A percentile compares a stretch with the other conserved stretches of the same genome.
These are phyloP conservation scores for Raddia distichophylla DNA, from an alignment of 176 grass and related monocot species.

Conservation along the genomic window DNA sequence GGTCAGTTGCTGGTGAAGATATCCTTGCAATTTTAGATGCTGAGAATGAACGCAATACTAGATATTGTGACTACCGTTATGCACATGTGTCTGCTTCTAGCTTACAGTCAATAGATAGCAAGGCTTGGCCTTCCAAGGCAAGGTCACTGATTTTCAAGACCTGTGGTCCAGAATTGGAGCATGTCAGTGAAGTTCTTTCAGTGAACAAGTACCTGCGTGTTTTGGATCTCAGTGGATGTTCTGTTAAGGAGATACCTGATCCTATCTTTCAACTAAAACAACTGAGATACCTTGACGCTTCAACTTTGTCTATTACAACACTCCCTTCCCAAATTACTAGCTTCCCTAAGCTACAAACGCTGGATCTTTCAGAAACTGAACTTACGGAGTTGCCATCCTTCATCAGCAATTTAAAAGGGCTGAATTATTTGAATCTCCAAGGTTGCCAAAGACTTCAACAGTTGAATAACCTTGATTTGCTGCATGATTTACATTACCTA, in stretches of 20 bases:
- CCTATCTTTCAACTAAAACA: slow-evolving; percentile 57
- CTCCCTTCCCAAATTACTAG: slow-evolving; percentile 43
- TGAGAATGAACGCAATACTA: slow-evolving; percentile 23
- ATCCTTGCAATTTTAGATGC: slow-evolving; percentile 54
- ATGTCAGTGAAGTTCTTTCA: slow-evolving; percentile 51
- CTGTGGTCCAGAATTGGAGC: slow-evolving; percentile 25
- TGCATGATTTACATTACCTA: slow-evolving; percentile 45
- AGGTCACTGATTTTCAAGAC: slow-evolving; percentile 51
- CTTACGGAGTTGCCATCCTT: slow-evolving; percentile 47
- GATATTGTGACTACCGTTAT: slow-evolving; percentile 55
- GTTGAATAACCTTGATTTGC: slow-evolving; percentile 41
- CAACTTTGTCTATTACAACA: slow-evolving; percentile 42
- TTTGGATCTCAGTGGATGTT: slow-evolving; percentile 55
- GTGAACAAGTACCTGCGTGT: slow-evolving; percentile 51
- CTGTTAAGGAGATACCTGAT: slow-evolving; percentile 42
- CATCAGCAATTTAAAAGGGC: slow-evolving; percentile 42
- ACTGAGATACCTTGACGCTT: slow-evolving; percentile 63
- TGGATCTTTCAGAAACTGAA: slow-evolving; percentile 61
- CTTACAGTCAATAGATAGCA: slow-evolving; percentile 45
- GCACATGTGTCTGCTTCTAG: slow-evolving; percentile 41
- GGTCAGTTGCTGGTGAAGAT: slow-evolving; percentile 64
- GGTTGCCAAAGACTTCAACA: slow-evolving; percentile 53
- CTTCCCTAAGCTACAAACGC: slow-evolving; percentile 51
- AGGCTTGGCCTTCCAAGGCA: slow-evolving; percentile 52
- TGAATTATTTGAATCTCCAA: slow-evolving; percentile 65